phyloP scores from a whole-genome alignment of 73 alveolate genomes.

The Paramecium pentaurelia region DNA sequence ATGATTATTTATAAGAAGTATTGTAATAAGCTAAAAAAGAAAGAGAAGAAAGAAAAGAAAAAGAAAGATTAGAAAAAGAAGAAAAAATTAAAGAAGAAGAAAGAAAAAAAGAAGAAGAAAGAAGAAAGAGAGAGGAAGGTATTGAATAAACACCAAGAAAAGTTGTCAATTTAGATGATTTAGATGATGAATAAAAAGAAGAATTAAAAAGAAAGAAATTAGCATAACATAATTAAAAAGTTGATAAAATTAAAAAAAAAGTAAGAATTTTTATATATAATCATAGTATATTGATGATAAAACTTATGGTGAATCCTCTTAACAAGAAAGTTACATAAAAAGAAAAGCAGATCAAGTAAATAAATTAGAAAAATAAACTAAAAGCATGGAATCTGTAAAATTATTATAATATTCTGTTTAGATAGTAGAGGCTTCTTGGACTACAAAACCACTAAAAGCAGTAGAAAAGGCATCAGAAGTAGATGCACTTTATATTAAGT shows the following conservation, averaged over 20 bases:
- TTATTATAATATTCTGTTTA: neutral
- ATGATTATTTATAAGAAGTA: conserved; percentile 18
- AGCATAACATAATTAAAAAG: conserved; percentile 1
- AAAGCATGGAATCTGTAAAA: conserved; percentile 29
- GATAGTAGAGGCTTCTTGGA: conserved; percentile 11
- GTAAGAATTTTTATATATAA: neutral
- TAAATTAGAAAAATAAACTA: neutral
- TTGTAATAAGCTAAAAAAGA: conserved; percentile 13
- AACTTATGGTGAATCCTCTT: neutral
- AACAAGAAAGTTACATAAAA: neutral
- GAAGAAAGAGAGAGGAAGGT: neutral
- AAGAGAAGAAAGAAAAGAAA: neutral
- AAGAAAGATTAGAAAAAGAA: neutral
- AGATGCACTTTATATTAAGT: conserved; percentile 15
- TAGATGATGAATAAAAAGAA: neutral
- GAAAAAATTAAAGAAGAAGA: neutral
- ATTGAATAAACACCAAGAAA: neutral
- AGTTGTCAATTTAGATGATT: neutral
- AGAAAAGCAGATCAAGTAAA: neutral
- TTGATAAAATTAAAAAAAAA: conserved; percentile 14
- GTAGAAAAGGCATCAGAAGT: conserved; percentile 32
- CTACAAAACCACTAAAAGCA: conserved; percentile 28
- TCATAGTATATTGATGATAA: neutral
- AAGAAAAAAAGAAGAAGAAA: neutral
- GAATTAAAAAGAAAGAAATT: neutral